Base-by-base conservation (phyloP, 306 rosid genomes). In the Gastrolobium villosum region DNA sequence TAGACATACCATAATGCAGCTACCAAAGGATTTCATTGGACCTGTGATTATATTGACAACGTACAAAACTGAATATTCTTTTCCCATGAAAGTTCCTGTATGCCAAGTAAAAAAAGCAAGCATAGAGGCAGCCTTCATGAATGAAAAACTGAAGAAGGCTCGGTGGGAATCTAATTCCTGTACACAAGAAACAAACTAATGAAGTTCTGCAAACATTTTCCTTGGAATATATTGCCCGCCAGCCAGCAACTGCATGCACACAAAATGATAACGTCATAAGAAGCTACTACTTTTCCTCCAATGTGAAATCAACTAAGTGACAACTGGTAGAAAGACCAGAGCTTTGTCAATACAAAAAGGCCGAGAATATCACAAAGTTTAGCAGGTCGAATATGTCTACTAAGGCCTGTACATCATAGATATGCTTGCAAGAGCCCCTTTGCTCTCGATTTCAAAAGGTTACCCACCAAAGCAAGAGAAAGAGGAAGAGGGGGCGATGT, bases 181-280 rank as follows among this genome's bases (percentile, higher is more conserved):
- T 95, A 91, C 98, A 91, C 75, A 55, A 70, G 78, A 81, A 86
- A 76, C 79, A 89, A 86, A 80, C 84, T 71, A 65, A 78, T 74
- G 78, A 70, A 86, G 77, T 79, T 88, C 84, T 82, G 88, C 83
- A 78, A 63, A 44, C 77, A 75, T 80, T 81, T 81, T 78, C 75
- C 77, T 14, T 63, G 46, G 76, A 74, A 78, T 76, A 69, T 57
- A 84, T 79, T 55, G 69, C 83, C 68, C 83, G 65, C 77, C 80
- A 31, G 69, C 81, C 84, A 74, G 79, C 81, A 86, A 76, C 91
- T 81, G 91, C 85, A 79, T 66, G 62, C 78, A 83, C 46, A 31
- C 31, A 82, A 66, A 78, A 62, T 5, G 37, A 28, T 56, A 10
- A 48, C 55, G 66, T 50, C 54, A 67, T 32, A 26, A 52, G 65